Percentiles rank a stretch among this genome's conserved stretches.
Conservation (phyloP, 2,329 filamentous ascomycete genomes). For the Fusarium newnesense region DNA sequence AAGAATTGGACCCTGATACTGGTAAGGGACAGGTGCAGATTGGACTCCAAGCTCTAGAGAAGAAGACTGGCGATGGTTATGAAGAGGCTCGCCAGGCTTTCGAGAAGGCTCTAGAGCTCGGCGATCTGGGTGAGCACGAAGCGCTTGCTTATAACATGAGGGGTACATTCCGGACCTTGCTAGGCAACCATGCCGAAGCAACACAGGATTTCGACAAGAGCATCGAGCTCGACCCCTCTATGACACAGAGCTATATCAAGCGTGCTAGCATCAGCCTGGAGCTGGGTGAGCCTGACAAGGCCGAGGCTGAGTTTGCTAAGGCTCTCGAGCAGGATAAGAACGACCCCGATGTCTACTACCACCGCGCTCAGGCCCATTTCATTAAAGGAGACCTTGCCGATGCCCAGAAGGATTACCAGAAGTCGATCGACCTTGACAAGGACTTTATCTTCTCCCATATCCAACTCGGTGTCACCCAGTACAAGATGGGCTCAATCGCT, state of each 20-base stretch:
- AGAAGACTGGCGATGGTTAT: slow-evolving; percentile 91
- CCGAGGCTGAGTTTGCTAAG: slow-evolving; percentile 86
- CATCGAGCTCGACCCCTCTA: slow-evolving; percentile 84
- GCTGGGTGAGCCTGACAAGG: slow-evolving; percentile 86
- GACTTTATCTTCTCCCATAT: slow-evolving; percentile 99
- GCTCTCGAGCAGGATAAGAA: slow-evolving; percentile 85
- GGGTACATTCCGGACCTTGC: slow-evolving; percentile 93
- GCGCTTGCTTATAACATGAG: slow-evolving; percentile 96
- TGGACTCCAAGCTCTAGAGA: slow-evolving; percentile 81
- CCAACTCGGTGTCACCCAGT: slow-evolving; percentile 97
- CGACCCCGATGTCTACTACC: slow-evolving; percentile 98
- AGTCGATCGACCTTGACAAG: slow-evolving; percentile 95
- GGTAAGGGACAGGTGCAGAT: slow-evolving; percentile 88
- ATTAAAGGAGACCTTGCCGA: slow-evolving; percentile 94
- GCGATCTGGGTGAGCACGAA: slow-evolving; percentile 83
- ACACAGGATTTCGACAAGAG: slow-evolving; percentile 90
- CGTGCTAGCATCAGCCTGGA: slow-evolving; percentile 98
- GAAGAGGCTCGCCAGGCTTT: slow-evolving; percentile 88
- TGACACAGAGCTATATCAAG: slow-evolving; percentile 99
- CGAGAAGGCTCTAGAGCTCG: slow-evolving; percentile 85
- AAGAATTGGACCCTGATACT: slow-evolving; percentile 79
- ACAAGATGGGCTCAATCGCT: slow-evolving; percentile 98
- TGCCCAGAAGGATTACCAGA: slow-evolving; percentile 98
- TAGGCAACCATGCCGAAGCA: slow-evolving; percentile 86
- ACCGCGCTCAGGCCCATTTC: slow-evolving; percentile 97